Base-by-base conservation (phyloP, 108 stramenopile species). In the Mediolabrus comicus region DNA sequence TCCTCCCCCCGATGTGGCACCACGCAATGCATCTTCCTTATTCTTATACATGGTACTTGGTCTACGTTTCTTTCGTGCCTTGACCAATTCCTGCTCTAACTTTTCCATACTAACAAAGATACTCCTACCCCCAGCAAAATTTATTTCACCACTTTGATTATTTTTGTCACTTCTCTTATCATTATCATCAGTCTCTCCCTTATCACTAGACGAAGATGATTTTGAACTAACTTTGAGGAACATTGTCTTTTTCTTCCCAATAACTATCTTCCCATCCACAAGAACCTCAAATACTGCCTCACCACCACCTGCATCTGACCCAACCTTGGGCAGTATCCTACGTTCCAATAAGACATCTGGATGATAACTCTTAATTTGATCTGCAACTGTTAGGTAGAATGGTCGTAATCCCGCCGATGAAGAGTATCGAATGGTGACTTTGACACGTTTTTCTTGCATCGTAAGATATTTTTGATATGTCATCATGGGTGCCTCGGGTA, bases 61-160 rank as follows among this genome's bases (percentile, higher is more conserved):
- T 29, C 88, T 80, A 26, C 92, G 80, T 52, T 72, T 82, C 65
- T 83, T 80, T 54, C 92, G 62, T 7, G 92, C 89, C 49, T 89
- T 78, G 39, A 69, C 46, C 71, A 94, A 88, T 39, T 88, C 90
- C n/a, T 74, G 59, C 39, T 89, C 89, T 56, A 94, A 54, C 62
- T 89, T 87, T 69, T 82, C 64, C 92, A 94, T 94, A 59, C 84
- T 86, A 0, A 91, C 85, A 81, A 82, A 94, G 17, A 94, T 77
- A 54, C 72, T 82, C 25, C 59, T 58, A 0, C 69, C 81, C 24
- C 65, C 69, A 22, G 82, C 79, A 25, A 71, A 65, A 53, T 84
- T 77, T 10, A 66, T 25, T 31, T 55, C 53, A 16, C 64, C 53
- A 35, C 34, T 60, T 28, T 33, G 28, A 35, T 62, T 52, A 13